Evolutionary conservation across 441 rosid genomes (phyloP), one percentile per base, ranked within the genome.

Genomic region (Euphorbia celastroides): DNA sequence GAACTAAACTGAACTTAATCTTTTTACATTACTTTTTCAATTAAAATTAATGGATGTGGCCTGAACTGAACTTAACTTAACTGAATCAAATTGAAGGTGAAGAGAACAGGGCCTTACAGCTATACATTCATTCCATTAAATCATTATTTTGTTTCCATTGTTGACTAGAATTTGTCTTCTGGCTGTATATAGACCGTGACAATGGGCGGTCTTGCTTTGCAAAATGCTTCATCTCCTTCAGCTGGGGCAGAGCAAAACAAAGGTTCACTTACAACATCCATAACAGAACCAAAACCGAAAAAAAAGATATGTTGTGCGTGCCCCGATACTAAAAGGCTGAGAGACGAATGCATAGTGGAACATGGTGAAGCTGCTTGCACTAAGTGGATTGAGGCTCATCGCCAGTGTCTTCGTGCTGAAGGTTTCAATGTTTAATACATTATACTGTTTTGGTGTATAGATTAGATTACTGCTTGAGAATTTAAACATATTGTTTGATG

Each of bases 281-380:
- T 54, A 28, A 56, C 77, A 1, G 88, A 81, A 69, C 70, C 95
- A 61, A 93, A 89, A 70, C 96, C 97, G 9, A 88, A 86, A 80
- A 93, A 86, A 91, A 93, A 77, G 81, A 93, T 93, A 66, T 90
- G 97, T 44, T 90, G 99, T 73, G 96, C 99, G 44, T 90, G 99
- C 72, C 99, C 96, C 1, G 96, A 93, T 7, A 89, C 95, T 1
- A 90, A 93, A 81, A 84, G 77, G 80, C 84, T 90, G 56, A 88
- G 99, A 78, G 97, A 93, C 59, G 95, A 88, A 80, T 89, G 96
- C 84, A 84, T 93, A 16, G 91, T 93, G 44, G 81, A 91, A 77
- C 87, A 89, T 44, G 96, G 93, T 68, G 93, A 93, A 81, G 82
- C 82, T 4, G 89, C 96, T 69, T 93, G 99, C 69, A 75, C 78